Conservation (phyloP, 495 filamentous ascomycete genomes). For the Penicillium steckii region DNA sequence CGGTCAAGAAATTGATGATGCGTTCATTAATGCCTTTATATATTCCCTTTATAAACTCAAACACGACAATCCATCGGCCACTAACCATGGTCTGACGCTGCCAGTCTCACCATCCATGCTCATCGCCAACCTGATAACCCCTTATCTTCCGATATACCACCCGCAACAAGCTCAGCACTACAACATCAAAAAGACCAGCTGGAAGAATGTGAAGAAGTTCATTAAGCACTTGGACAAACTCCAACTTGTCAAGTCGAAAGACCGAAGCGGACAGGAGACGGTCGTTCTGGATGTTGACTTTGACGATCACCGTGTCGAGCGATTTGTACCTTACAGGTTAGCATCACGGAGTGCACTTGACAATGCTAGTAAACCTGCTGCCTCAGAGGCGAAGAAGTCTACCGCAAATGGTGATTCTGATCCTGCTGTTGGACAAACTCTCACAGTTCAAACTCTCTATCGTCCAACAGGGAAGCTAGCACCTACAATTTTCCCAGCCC, state of each 20-base stretch:
- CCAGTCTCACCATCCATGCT: constrained; percentile 65
- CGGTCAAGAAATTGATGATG: constrained; percentile 62
- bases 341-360: constrained; percentile 43
- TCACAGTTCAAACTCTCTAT: constrained; percentile 54
- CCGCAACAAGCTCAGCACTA: constrained; percentile 55
- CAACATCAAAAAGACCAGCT: constrained; percentile 72
- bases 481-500: constrained; percentile 51
- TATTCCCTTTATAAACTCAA: constrained; percentile 61
- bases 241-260: constrained; percentile 61
- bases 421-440: constrained; percentile 54
- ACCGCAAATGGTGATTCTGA: constrained; percentile 41
- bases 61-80: constrained; percentile 43
- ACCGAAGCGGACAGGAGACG: constrained; percentile 63
- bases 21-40: constrained; percentile 66
- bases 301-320: constrained; percentile 47
- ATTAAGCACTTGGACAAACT: constrained; percentile 70
- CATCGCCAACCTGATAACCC: constrained; percentile 64
- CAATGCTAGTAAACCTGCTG: constrained; percentile 28
- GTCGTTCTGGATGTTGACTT: constrained; percentile 69
- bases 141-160: constrained; percentile 62
- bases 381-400: constrained; percentile 39
- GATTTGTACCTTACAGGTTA: constrained; percentile 64
- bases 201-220: constrained; percentile 74
- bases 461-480: constrained; percentile 55
- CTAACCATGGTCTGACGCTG: constrained; percentile 55